Base-by-base conservation (phyloP, 2,329 filamentous ascomycete species). In the Cladobotryum mycophilum region DNA sequence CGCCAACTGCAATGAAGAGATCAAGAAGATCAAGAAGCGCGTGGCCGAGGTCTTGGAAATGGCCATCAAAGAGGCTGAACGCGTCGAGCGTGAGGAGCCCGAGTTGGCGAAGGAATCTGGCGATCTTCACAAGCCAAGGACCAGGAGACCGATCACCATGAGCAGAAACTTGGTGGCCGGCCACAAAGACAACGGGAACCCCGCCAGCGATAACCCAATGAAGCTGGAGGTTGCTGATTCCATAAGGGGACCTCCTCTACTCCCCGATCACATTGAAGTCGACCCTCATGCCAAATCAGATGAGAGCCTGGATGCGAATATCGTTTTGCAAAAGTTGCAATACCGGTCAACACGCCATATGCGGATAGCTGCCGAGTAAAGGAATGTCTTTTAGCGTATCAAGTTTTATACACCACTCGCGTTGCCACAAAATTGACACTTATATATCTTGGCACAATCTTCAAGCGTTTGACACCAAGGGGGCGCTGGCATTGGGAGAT, bases 1-100 rank as follows among this genome's bases (percentile, higher is more conserved):
- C 48, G 91, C 90, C 11, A 86, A 93, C 61, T 96, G 91, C 67
- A 78, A 75, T n/a, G 78, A 81, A 15, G 89, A 95, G 66, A 78
- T 96, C 37, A 74, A 76, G 22, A 84, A 82, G 43, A 85, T 91
- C 48, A 80, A 83, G 61, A 73, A 76, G 51, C 80, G 82, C 14
- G 78, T 95, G 41, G 69, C 70, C 8, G 77, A 84, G 49, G 82
- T 89, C 1, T 73, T 83, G 46, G 77, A 79, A 33, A 70, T 81
- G 48, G 82, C 85, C 14, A 73, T 73, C 40, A 75, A 75, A 47
- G 82, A 88, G 65, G 75, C 81, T 55, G 75, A 78, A 47, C 77
- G 79, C 20, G 64, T 82, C 17, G 63, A 73, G 49, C 71, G 72
- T 13, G 79, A 85, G 54, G 75, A 79, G 51, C 71, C 75, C 1